Evolutionary conservation across 1,284 basidiomycete species (phyloP).

Genomic region (Golubevia pallescens): DNA sequence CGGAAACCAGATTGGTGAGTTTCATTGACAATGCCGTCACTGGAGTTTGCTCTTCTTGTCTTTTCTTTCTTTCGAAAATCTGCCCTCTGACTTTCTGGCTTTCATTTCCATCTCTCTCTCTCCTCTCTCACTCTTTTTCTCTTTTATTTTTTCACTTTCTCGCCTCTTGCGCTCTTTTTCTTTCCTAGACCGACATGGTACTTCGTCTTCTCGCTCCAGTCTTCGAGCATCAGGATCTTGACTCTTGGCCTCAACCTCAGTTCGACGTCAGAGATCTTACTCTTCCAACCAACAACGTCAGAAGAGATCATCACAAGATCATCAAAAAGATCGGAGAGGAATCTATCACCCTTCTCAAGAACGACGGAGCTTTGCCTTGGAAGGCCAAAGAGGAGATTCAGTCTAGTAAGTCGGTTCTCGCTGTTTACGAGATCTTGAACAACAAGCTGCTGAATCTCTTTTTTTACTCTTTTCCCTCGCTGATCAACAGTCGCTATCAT

Average conservation of each 20-base stretch:
- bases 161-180: background rate
- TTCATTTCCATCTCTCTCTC: too few species aligned
- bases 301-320: conserved; percentile 28
- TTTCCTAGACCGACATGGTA: conserved; percentile 27
- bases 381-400: conserved; percentile 6
- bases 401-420: background rate
- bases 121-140: too few species aligned
- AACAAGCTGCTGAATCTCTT: background rate
- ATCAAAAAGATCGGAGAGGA: conserved; percentile 28
- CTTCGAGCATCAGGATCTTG: conserved; percentile 39
- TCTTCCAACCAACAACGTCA: conserved; percentile 30
- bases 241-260: conserved; percentile 28
- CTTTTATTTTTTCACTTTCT: too few species aligned
- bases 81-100: too few species aligned
- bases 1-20: conserved; percentile 26
- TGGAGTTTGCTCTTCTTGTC: conserved; percentile 1
- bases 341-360: conserved; percentile 36
- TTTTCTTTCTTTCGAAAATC: too few species aligned
- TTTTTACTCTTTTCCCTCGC: background rate
- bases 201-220: conserved; percentile 44
- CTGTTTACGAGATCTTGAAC: background rate
- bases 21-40: conserved; percentile 31
- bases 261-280: conserved; percentile 23
- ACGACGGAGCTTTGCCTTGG: conserved; percentile 23
- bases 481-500: conserved; percentile 20